Conservation (phyloP, 768 basidiomycete genomes). For the Hemileccinum rubropunctum region DNA sequence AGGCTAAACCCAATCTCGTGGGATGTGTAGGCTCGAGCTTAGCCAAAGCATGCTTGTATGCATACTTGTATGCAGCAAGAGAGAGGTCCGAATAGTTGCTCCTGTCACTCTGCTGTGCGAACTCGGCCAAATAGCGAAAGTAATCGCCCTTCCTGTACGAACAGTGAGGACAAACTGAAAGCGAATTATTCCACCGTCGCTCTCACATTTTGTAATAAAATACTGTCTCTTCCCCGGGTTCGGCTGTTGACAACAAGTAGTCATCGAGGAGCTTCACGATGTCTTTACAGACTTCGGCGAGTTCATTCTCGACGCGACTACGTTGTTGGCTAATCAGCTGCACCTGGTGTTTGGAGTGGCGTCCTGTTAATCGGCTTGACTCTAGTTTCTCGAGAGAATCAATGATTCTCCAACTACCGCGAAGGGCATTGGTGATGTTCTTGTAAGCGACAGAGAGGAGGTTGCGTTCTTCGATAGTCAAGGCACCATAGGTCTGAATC, state of each 20-base stretch:
- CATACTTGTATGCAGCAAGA: conserved; percentile 80
- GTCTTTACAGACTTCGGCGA: conserved; percentile 76
- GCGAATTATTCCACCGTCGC: background rate
- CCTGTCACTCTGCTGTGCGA: conserved; percentile 69
- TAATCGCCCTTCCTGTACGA: conserved; percentile 77
- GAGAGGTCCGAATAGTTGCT: conserved; percentile 70
- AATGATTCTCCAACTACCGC: conserved; percentile 82
- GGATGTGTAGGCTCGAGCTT: conserved; percentile 80
- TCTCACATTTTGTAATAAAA: conserved; percentile 88
- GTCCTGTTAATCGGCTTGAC: conserved; percentile 31
- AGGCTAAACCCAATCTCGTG: conserved; percentile 81
- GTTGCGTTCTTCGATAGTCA: conserved; percentile 85
- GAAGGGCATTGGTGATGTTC: conserved; percentile 80
- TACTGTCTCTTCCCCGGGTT: conserved; percentile 76
- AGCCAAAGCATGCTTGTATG: conserved; percentile 77
- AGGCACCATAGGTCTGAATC: conserved; percentile 61
- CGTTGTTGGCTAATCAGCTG: conserved; percentile 70
- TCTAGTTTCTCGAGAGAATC: conserved; percentile 71
- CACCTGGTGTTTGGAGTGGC: conserved; percentile 42
- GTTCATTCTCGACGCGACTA: conserved; percentile 72
- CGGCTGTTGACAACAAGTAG: conserved; percentile 58
- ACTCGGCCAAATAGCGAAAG: conserved; percentile 88
- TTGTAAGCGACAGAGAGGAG: conserved; percentile 89
- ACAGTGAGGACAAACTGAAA: conserved; percentile 9
- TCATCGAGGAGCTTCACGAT: conserved; percentile 68